Percentiles rank a stretch among this genome's conserved stretches.
Conservation (phyloP, 495 filamentous ascomycete genomes). For the Cudoniella acicularis region DNA sequence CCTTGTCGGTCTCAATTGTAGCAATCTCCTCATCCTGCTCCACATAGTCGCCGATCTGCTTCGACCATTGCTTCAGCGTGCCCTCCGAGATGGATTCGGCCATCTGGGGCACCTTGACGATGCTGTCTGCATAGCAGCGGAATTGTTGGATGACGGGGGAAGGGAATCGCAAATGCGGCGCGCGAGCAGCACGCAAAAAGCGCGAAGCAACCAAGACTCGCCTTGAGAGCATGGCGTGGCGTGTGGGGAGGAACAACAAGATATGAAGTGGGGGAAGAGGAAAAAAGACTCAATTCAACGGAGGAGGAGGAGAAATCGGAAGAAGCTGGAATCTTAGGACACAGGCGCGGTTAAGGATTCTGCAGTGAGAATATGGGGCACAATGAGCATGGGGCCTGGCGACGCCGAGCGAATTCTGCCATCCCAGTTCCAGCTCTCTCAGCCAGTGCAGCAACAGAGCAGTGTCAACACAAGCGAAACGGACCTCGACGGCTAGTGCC, state of each 20-base stretch:
- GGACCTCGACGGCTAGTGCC: too few species aligned
- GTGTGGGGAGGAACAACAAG: slow-evolving; percentile 18
- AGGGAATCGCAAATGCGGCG: slow-evolving; percentile 35
- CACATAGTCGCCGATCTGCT: slow-evolving; percentile 92
- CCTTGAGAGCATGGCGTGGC: slow-evolving; percentile 42
- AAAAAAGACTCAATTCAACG: not conserved
- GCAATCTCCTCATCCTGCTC: slow-evolving; percentile 97
- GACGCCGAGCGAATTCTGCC: too few species aligned
- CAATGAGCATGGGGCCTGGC: not conserved
- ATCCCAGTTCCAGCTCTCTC: not conserved
- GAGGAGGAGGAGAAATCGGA: slow-evolving; percentile 1
- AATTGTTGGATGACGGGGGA: slow-evolving; percentile 46
- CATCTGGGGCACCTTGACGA: slow-evolving; percentile 96
- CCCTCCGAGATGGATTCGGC: slow-evolving; percentile 98
- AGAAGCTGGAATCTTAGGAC: not conserved
- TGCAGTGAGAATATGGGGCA: too few species aligned
- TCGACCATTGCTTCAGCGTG: slow-evolving; percentile 92
- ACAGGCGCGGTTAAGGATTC: not conserved
- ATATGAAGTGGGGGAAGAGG: not conserved
- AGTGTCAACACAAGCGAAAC: too few species aligned
- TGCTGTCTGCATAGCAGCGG: slow-evolving; percentile 63
- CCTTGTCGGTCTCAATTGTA: slow-evolving; percentile 99
- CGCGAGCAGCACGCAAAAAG: slow-evolving; percentile 36
- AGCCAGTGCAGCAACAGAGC: too few species aligned
- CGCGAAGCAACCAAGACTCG: slow-evolving; percentile 45